Conservation (phyloP, 2,329 filamentous ascomycete species). For the Basipetospora sp. region DNA sequence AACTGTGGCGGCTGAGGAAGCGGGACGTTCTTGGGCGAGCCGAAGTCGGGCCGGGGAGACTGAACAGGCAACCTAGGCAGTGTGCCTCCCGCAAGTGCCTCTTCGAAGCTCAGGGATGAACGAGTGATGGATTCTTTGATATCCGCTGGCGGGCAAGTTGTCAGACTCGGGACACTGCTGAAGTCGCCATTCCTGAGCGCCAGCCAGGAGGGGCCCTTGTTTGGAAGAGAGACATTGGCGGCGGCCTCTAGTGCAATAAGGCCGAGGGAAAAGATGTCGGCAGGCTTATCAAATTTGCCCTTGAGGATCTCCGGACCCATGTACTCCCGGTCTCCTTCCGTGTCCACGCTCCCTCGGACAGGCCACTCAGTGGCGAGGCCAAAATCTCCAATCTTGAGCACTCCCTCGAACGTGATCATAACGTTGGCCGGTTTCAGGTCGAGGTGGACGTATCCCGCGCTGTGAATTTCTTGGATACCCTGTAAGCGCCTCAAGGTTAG, state of each 20-base stretch:
- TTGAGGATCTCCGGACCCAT: slow-evolving; percentile 85
- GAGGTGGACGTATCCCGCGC: slow-evolving; percentile 71
- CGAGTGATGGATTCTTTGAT: slow-evolving; percentile 21
- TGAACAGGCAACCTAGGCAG: slow-evolving; percentile 2
- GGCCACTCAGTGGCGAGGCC: slow-evolving; percentile 70
- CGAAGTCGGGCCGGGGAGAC: slow-evolving; percentile 17
- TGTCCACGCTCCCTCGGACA: slow-evolving; percentile 58
- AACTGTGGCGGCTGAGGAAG: slow-evolving; percentile 59
- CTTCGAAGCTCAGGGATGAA: slow-evolving; percentile 1
- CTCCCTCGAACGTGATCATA: slow-evolving; percentile 66
- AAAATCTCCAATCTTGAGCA: slow-evolving; percentile 76
- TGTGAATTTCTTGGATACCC: slow-evolving; percentile 83
- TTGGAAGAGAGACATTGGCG: slow-evolving; percentile 82
- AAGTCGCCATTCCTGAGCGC: slow-evolving; percentile 79
- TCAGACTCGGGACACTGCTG: slow-evolving; percentile 75
- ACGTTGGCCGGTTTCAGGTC: slow-evolving; percentile 78
- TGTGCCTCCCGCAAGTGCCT: background rate
- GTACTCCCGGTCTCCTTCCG: slow-evolving; percentile 91
- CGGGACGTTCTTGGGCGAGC: slow-evolving; percentile 33
- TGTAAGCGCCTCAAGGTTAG: slow-evolving; percentile 21
- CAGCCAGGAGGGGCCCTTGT: slow-evolving; percentile 85
- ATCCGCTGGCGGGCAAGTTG: slow-evolving; percentile 58
- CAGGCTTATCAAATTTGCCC: slow-evolving; percentile 75
- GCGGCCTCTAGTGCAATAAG: slow-evolving; percentile 91
- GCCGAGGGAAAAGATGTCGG: slow-evolving; percentile 86